These are phyloP conservation scores for Ziziphus jujuba DNA, from an alignment of 306 rosid species.

Conservation along the genomic window DNA sequence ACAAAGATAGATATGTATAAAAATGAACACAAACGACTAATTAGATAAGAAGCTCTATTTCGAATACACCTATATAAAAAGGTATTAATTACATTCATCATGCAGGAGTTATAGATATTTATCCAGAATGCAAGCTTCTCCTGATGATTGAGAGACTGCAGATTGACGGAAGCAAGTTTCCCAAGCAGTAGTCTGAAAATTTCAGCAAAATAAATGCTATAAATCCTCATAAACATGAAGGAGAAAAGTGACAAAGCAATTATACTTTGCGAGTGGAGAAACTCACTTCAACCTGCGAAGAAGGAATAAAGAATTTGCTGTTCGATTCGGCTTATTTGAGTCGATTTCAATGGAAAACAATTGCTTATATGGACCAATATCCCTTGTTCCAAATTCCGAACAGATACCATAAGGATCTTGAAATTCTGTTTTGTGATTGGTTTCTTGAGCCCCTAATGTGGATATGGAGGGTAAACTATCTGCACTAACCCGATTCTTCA, in stretches of 20 bases:
- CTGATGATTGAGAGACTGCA: slow-evolving; percentile 69
- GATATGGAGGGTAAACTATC: slow-evolving; percentile 34
- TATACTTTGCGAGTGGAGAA: slow-evolving; percentile 1
- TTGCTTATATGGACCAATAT: slow-evolving; percentile 70
- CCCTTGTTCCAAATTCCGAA: slow-evolving; percentile 61
- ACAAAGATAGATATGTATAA: not conserved
- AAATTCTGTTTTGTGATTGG: slow-evolving; percentile 29
- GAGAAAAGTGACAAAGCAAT: slow-evolving; percentile 6
- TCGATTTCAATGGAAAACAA: slow-evolving; percentile 46
- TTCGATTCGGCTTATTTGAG: slow-evolving; percentile 65
- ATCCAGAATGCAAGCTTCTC: slow-evolving; percentile 99
- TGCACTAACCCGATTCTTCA: slow-evolving; percentile 35
- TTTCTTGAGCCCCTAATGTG: slow-evolving; percentile 27
- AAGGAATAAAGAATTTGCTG: slow-evolving; percentile 66
- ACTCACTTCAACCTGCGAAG: slow-evolving; percentile 74
- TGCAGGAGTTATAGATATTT: slow-evolving; percentile 88
- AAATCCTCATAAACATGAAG: slow-evolving; percentile 10
- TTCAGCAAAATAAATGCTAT: slow-evolving; percentile 19
- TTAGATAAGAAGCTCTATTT: too few relatives aligned
- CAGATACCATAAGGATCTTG: slow-evolving; percentile 71
- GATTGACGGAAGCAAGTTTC: slow-evolving; percentile 72
- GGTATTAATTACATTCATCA: slow-evolving; percentile 69
- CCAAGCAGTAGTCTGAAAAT: slow-evolving; percentile 68
- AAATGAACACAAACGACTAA: not conserved
- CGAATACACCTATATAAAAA: not conserved